phyloP scores from a whole-genome alignment of 352 stramenopile species.

The Pythium rishiriense region DNA sequence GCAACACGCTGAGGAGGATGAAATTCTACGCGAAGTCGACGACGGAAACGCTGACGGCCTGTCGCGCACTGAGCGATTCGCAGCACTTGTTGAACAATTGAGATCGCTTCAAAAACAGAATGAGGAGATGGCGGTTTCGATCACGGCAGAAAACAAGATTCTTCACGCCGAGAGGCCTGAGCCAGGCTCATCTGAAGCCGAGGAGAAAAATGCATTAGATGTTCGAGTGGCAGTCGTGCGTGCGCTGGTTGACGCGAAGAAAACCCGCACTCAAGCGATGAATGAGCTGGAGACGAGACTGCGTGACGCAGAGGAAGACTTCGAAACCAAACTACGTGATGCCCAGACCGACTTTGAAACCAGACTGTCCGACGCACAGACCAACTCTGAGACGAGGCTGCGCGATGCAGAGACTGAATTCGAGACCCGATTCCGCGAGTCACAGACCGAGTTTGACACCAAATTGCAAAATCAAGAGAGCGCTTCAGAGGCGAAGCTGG shows the following conservation, averaged over 20 bases:
- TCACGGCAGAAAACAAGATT: constrained; percentile 13
- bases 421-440: not conserved
- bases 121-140: constrained; percentile 7
- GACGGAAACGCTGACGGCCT: not conserved
- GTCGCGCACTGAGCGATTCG: constrained; percentile 29
- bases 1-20: constrained; percentile 26
- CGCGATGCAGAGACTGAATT: not conserved
- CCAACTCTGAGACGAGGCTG: not conserved
- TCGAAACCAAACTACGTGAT: not conserved
- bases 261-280: not conserved
- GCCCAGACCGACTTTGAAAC: not conserved
- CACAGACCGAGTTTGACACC: not conserved
- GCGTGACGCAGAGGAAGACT: not conserved
- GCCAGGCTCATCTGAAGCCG: too few species aligned
- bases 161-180: not conserved
- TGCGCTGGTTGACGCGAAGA: constrained; percentile 2
- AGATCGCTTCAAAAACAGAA: constrained; percentile 12
- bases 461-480: not conserved
- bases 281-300: not conserved
- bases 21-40: constrained; percentile 27
- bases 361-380: not conserved
- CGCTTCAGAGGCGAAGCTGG: not conserved
- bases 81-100: constrained; percentile 31
- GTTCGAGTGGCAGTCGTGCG: not conserved
- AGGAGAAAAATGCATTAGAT: not conserved